Evolutionary conservation across 225 moss, liverwort and hornwort genomes (phyloP), one percentile per base, ranked within the genome.

Genomic region (Asterella californica): DNA sequence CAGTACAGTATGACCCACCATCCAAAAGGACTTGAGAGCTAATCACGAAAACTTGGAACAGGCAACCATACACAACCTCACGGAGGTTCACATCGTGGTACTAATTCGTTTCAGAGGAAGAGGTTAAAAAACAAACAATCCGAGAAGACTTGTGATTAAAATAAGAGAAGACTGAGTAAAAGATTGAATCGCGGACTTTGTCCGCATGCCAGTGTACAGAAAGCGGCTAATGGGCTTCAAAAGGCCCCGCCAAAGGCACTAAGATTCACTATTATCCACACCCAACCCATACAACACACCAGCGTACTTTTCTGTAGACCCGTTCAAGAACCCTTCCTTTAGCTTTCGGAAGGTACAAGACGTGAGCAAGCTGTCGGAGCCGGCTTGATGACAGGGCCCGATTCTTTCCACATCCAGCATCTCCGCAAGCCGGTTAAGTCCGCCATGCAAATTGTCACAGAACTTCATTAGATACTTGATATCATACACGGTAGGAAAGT

Each of bases 231-330:
- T 66, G 75, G 87, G 77, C 82, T 84, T 82, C 77, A 29, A 46
- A 54, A 54, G 75, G 79, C 79, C 83, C 74, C 78, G 81, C 83
- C 81, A 79, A 74, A 81, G 86, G 81, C 86, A 82, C 84, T 87
- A 88, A 76, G 90, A 89, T 86, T 97, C 96, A 83, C 89, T 90
- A 93, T 92, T 97, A 85, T 97, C 96, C 81, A 87, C 89, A 84
- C 96, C 96, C 93, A 97, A 94, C 81, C 96, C 96, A 91, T 91
- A 97, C 91, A 97, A 93, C 85, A 97, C 96, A 86, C 96, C 96
- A 55, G 93, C 94, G 86, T 97, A 97, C 93, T 97, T 97, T 84
- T 94, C 96, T 53, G 96, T 94, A 45, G 96, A 91, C 59, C 96
- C 96, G 52, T 93, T 94, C 66, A 97, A 91, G 88, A 93, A 97